Base-by-base conservation (phyloP, 2,329 filamentous ascomycete genomes). In the Teratosphaeriaceae sp. region DNA sequence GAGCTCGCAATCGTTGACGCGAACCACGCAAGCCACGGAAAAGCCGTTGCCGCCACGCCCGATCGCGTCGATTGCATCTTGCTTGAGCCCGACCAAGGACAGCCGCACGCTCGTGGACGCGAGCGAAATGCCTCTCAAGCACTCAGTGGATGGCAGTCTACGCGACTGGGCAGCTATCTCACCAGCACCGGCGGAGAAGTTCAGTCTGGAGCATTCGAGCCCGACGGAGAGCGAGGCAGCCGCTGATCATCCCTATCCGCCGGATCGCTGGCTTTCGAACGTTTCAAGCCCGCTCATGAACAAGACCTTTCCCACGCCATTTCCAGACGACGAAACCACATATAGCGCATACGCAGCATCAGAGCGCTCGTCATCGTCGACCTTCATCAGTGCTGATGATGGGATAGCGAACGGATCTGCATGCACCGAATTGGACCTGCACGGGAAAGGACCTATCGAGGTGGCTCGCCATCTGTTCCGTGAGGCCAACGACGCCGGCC, bases 31-130 rank as follows among this genome's bases (percentile, higher is more conserved):
- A 20, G 23, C 33, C 31, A 30, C 27, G 20, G 48, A 66, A 24
- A 69, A 69, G 48, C 60, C 64, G n/a, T 53, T 69, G 3, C 66
- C 66, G 7, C 60, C 63, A 30, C 60, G 61, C 8, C 66, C 67
- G 2, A 42, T 65, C 11, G 60, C 54, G 19, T 58, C 62, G 12
- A 22, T 66, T 3, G 41, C 56, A 8, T 51, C 60, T 26, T 49
- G 52, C 2, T 37, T 50, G 16, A 65, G 60, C 39, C 65, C 65
- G 3, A 54, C 51, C 6, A 66, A 64, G 46, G 57, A 63, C 23
- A 55, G 57, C 21, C 62, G 63, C 13, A 64, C 61, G 2, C 55
- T 70, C 16, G 47, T 70, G 5, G 67, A 69, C 42, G 66, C 66
- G 12, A 57, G 58, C 19, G 62, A 66, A 40, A 47, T 47, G 37